A percentile compares a stretch with the other conserved stretches of the same genome.
Evolutionary conservation across 2,329 filamentous ascomycete species (phyloP).

Genomic region (Orbilia oligospora): DNA sequence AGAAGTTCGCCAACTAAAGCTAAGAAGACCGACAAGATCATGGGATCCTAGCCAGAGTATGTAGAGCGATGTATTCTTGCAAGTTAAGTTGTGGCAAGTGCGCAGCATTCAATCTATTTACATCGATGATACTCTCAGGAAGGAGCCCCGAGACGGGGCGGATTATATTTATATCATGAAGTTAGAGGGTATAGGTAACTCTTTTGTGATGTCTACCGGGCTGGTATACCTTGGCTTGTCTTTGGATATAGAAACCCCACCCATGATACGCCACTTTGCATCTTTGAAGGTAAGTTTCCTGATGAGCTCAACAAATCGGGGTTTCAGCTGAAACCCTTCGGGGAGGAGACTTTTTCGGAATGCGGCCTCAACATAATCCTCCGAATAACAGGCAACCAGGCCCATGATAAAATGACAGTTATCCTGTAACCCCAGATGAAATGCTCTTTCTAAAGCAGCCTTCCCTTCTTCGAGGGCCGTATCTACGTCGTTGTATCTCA

Average conservation of each 20-base stretch:
- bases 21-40: no score
- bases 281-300: conserved; percentile 43
- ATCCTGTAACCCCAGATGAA: conserved; percentile 26
- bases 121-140: no score
- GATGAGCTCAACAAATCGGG: conserved; percentile 38
- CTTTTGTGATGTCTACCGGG: conserved; percentile 42
- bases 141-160: no score
- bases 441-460: conserved; percentile 38
- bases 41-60: no score
- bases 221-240: conserved; percentile 39
- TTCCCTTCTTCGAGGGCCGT: conserved; percentile 41
- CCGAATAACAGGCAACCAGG: conserved; percentile 46
- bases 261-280: conserved; percentile 40
- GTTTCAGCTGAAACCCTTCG: conserved; percentile 35
- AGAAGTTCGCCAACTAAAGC: no score
- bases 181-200: conserved; percentile 33
- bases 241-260: conserved; percentile 6
- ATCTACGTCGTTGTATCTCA: conserved; percentile 44
- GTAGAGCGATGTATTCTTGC: no score
- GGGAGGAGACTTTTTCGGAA: conserved; percentile 41
- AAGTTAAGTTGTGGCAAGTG: no score
- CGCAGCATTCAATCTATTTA: no score
- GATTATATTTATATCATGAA: conserved; percentile 18
- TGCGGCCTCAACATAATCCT: conserved; percentile 42
- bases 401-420: conserved; percentile 48